phyloP scores from a whole-genome alignment of 345 rosid genomes.

The Citrus cavaleriei region DNA sequence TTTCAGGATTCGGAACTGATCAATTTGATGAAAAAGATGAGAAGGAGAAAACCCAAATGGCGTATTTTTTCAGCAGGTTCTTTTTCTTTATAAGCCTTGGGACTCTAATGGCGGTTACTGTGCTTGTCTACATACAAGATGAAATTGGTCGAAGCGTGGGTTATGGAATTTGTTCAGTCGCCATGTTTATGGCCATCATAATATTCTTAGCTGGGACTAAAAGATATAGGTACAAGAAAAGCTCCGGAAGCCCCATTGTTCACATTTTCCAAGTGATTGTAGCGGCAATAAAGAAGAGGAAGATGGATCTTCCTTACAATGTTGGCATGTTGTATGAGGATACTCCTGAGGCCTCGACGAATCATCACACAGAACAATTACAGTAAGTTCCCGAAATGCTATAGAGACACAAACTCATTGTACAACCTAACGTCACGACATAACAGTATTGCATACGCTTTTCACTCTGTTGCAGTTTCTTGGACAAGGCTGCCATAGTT shows the following conservation, averaged over 20 bases:
- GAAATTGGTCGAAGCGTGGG: constrained; percentile 57
- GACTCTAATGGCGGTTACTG: constrained; percentile 55
- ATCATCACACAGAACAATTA: constrained; percentile 44
- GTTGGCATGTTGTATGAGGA: constrained; percentile 38
- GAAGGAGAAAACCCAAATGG: constrained; percentile 59
- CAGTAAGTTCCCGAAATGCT: constrained; percentile 20
- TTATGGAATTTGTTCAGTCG: constrained; percentile 51
- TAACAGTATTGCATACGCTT: not conserved
- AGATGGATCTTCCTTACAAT: constrained; percentile 28
- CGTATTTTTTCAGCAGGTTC: constrained; percentile 61
- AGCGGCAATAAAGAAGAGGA: constrained; percentile 44
- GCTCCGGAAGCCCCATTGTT: constrained; percentile 56
- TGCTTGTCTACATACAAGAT: constrained; percentile 64
- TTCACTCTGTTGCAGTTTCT: constrained; percentile 25
- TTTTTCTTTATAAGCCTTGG: constrained; percentile 58
- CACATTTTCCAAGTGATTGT: constrained; percentile 50
- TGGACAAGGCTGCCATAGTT: constrained; percentile 60
- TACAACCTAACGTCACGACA: not conserved
- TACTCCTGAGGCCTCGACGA: constrained; percentile 34
- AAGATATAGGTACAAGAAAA: constrained; percentile 50
- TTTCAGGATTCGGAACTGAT: constrained; percentile 67
- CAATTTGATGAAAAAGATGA: constrained; percentile 60
- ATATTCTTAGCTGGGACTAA: constrained; percentile 44
- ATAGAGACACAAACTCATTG: not conserved
- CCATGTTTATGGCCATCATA: constrained; percentile 43